Conservation (phyloP, 2,329 filamentous ascomycete genomes). For the Fonsecaea pedrosoi region DNA sequence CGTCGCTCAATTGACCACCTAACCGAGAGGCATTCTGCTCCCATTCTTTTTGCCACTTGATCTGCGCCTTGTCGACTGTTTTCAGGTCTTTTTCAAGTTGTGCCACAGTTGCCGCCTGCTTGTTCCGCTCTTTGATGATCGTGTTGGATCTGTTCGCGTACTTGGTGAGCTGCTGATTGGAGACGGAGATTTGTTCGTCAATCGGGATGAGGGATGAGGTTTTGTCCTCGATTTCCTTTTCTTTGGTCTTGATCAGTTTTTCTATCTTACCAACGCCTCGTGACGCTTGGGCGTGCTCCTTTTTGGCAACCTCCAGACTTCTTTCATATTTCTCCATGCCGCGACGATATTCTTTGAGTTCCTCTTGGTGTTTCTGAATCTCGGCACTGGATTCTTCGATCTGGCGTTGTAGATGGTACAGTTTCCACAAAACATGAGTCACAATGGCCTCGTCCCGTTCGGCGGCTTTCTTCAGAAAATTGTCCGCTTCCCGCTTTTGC, state of each 20-base stretch:
- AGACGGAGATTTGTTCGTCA: constrained; percentile 87
- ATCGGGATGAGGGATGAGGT: constrained; percentile 86
- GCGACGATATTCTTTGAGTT: constrained; percentile 88
- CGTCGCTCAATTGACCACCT: constrained; percentile 82
- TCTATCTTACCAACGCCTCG: constrained; percentile 83
- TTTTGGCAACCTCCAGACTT: constrained; percentile 79
- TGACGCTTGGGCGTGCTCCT: constrained; percentile 78
- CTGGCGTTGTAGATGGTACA: constrained; percentile 90
- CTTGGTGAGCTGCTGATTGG: constrained; percentile 71
- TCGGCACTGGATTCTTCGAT: constrained; percentile 91
- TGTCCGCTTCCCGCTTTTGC: constrained; percentile 94
- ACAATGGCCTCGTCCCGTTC: constrained; percentile 91
- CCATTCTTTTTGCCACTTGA: constrained; percentile 87
- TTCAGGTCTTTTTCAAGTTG: constrained; percentile 81
- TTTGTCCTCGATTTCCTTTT: constrained; percentile 84
- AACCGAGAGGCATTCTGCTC: constrained; percentile 82
- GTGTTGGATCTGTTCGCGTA: constrained; percentile 72
- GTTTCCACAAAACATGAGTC: constrained; percentile 93
- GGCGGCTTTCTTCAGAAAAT: constrained; percentile 86
- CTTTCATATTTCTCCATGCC: constrained; percentile 85
- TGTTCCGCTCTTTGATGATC: constrained; percentile 77
- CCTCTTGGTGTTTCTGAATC: constrained; percentile 92
- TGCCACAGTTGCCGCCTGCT: constrained; percentile 70
- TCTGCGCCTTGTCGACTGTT: constrained; percentile 84
- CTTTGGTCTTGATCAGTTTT: constrained; percentile 81